Conservation (phyloP, 2,329 filamentous ascomycete genomes). For the Claviceps quebecensis region DNA sequence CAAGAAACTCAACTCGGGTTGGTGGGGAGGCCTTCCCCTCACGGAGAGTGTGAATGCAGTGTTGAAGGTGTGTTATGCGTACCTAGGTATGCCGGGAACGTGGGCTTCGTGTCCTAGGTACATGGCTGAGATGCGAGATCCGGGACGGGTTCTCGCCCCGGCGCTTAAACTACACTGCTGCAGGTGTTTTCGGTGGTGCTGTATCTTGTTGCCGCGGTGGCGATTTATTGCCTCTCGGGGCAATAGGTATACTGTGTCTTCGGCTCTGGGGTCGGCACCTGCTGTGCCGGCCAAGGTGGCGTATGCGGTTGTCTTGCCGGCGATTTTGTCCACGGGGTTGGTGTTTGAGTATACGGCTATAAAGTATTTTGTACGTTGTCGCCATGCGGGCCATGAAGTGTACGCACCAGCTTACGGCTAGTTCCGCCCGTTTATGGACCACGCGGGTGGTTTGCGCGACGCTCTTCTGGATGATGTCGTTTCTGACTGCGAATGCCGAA, state of each 20-base stretch:
- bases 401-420: constrained; percentile 18
- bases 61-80: constrained; percentile 22
- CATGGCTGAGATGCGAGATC: constrained; percentile 21
- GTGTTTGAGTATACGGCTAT: constrained; percentile 14
- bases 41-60: constrained; percentile 19
- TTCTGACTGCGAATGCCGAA: constrained; percentile 23
- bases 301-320: constrained; percentile 18
- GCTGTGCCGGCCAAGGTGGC: constrained; percentile 18
- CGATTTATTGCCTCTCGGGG: constrained; percentile 19
- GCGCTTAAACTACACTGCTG: constrained; percentile 17
- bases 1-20: constrained; percentile 17
- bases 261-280: constrained; percentile 20
- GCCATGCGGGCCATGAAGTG: constrained; percentile 10
- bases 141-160: constrained; percentile 18
- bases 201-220: constrained; percentile 19
- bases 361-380: too few species aligned
- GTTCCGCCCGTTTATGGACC: constrained; percentile 20
- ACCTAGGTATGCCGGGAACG: constrained; percentile 24
- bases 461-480: constrained; percentile 20
- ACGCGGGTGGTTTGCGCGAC: constrained; percentile 21
- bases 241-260: constrained; percentile 19
- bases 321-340: constrained; percentile 19
- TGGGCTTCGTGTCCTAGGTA: constrained; percentile 23
- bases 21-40: constrained; percentile 17
- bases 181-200: constrained; percentile 20